Base-by-base conservation (phyloP, 768 basidiomycete genomes). In the Boletus reticuloceps region DNA sequence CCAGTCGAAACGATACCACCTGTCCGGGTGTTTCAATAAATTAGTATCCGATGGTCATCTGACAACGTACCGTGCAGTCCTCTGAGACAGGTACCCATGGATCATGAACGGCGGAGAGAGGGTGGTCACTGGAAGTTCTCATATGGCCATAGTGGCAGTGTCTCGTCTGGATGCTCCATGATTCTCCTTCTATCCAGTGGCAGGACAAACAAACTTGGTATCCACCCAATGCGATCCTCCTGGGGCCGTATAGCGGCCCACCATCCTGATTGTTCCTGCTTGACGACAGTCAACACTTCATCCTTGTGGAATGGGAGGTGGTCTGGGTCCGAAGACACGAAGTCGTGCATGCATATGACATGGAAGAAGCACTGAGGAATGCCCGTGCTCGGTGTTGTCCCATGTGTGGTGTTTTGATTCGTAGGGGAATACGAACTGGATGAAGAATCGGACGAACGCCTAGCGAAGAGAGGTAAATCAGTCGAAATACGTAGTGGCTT, bases 261-360 rank as follows among this genome's bases (percentile, higher is more conserved):
- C 89, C 89, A 91, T 11, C 90, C 89, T 2, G 84, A 81, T 13
- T 79, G 76, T 68, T 90, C 87, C 68, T 81, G 77, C 68, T 83
- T 83, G 43, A 91, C 75, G 49, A 91, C 74, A 22, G 82, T 79
- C 29, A 92, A 70, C 20, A 90, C 79, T 58, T 91, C 89, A 57
- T 82, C 81, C 71, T 81, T 80, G 39, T 70, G 70, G 68, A 91
- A 89, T 5, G 80, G 72, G 17, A 91, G 75, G 53, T 85, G 82
- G 61, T 78, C 79, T 16, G 76, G 69, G 59, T 90, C 90, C 22
- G 78, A 72, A 4, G 87, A 80, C 22, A 75, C 65, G 62, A 88
- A 91, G 69, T 90, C 86, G 64, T 84, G 79, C 67, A 87, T 72
- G 69, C 87, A 88, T 9, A 88, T 66, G 63, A 79, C 83, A 25